Percentiles rank a stretch among this genome's conserved stretches.
Conservation (phyloP, 2,329 filamentous ascomycete genomes). For the Trichoderma afroharzianum region DNA sequence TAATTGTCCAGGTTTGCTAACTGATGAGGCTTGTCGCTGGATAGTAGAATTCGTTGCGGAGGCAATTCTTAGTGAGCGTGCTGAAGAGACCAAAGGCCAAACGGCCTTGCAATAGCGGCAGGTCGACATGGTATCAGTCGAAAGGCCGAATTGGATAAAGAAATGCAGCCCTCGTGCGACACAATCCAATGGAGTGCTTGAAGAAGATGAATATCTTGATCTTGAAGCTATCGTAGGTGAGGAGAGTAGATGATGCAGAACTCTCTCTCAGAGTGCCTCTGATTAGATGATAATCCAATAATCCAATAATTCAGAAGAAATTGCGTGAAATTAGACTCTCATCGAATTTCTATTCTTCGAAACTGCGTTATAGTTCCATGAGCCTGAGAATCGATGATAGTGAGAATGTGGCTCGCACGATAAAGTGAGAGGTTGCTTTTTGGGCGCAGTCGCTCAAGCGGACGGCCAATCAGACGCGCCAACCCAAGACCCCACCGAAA, state of each 20-base stretch:
- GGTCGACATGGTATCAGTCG: background rate
- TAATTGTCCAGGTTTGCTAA: background rate
- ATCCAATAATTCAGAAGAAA: no score
- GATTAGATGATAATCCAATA: background rate
- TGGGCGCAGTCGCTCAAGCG: background rate
- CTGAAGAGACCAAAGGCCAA: background rate
- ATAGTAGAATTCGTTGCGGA: background rate
- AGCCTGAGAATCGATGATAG: background rate
- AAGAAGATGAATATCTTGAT: background rate
- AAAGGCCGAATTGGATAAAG: background rate
- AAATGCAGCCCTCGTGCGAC: background rate
- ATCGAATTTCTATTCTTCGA: background rate
- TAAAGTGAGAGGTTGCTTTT: background rate
- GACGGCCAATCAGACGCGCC: slow-evolving; percentile 18
- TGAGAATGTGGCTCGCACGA: background rate
- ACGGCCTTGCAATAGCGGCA: background rate
- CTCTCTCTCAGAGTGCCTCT: background rate
- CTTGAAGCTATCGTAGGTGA: background rate
- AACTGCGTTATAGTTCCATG: background rate
- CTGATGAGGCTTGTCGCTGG: background rate
- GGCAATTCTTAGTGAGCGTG: background rate
- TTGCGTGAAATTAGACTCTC: background rate
- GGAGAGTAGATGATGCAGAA: background rate
- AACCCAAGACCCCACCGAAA: slow-evolving; percentile 14
- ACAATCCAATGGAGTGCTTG: background rate